phyloP scores from a whole-genome alignment of 495 filamentous ascomycete species.

The Xeromyces bisporus region DNA sequence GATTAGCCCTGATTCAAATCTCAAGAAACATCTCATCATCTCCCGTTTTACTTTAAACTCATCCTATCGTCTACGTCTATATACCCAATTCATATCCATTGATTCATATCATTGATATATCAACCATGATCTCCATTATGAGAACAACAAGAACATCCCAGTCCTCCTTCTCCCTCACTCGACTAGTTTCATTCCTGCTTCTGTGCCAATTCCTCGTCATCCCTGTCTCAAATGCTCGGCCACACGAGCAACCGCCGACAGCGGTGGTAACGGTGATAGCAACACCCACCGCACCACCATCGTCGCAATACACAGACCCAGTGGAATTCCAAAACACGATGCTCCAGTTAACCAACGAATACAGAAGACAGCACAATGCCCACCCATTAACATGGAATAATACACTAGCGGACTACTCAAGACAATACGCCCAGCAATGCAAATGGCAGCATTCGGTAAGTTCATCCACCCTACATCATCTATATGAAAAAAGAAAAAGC shows the following conservation, averaged over 20 bases:
- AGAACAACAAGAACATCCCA: not conserved
- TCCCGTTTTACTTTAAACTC: no score
- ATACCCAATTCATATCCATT: no score
- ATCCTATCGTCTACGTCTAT: no score
- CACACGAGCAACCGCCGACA: constrained; percentile 3
- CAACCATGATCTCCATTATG: not conserved
- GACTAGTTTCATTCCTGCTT: no score
- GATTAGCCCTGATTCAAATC: no score
- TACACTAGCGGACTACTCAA: constrained; percentile 39
- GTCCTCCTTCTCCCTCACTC: constrained; percentile 1
- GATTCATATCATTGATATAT: not conserved
- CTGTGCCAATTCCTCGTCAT: constrained; percentile 1
- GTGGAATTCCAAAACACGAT: constrained; percentile 37
- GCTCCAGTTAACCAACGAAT: constrained; percentile 50
- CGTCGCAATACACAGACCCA: constrained; percentile 32
- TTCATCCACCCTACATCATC: constrained; percentile 2
- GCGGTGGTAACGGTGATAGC: constrained; percentile 10
- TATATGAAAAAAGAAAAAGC: not conserved
- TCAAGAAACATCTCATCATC: no score
- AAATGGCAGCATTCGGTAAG: constrained; percentile 44
- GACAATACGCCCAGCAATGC: constrained; percentile 35
- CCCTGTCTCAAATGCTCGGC: not conserved
- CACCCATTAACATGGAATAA: constrained; percentile 45
- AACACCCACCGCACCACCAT: constrained; percentile 13
- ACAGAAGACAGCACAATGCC: constrained; percentile 49